phyloP scores from a whole-genome alignment of 805 yeast genomes.

The Cyberlindnera xishuangbannaensis region DNA sequence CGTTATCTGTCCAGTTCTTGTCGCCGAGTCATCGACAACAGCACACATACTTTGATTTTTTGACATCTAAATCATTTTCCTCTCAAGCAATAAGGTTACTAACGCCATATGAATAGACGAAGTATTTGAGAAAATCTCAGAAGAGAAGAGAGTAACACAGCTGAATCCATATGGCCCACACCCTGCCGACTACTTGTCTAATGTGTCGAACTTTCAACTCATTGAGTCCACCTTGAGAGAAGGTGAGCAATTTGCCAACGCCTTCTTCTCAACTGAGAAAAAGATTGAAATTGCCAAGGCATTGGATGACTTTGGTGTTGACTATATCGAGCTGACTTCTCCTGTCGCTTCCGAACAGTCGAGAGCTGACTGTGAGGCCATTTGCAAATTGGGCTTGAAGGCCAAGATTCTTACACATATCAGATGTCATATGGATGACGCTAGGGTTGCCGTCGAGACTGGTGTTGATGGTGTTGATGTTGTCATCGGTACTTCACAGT shows the following conservation, averaged over 20 bases:
- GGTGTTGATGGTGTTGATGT: slow-evolving; percentile 99
- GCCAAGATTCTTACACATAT: slow-evolving; percentile 95
- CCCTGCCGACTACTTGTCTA: slow-evolving; percentile 87
- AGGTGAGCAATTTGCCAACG: slow-evolving; percentile 98
- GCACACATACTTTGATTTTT: too few relatives aligned
- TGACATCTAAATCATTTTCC: too few relatives aligned
- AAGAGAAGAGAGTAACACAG: slow-evolving; percentile 33
- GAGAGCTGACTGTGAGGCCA: slow-evolving; percentile 92
- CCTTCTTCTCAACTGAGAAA: slow-evolving; percentile 90
- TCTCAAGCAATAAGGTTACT: slow-evolving; percentile 5
- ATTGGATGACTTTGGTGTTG: slow-evolving; percentile 95
- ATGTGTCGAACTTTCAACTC: slow-evolving; percentile 81
- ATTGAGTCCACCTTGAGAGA: slow-evolving; percentile 96
- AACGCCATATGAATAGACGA: slow-evolving; percentile 10
- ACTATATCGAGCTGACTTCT: slow-evolving; percentile 93
- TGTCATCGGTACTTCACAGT: slow-evolving; percentile 95
- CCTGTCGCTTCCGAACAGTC: slow-evolving; percentile 98
- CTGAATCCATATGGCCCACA: slow-evolving; percentile 91
- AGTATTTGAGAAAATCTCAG: slow-evolving; percentile 39
- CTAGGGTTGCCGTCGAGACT: slow-evolving; percentile 92
- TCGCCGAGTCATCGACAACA: too few relatives aligned
- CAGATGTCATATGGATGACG: slow-evolving; percentile 99
- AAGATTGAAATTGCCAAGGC: slow-evolving; percentile 97
- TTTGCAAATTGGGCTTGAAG: slow-evolving; percentile 92
- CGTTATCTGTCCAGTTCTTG: too few relatives aligned